Evolutionary conservation across 148 eudicot genomes (phyloP), one percentile per base, ranked within the genome.

Genomic region (Cornus kousa): DNA sequence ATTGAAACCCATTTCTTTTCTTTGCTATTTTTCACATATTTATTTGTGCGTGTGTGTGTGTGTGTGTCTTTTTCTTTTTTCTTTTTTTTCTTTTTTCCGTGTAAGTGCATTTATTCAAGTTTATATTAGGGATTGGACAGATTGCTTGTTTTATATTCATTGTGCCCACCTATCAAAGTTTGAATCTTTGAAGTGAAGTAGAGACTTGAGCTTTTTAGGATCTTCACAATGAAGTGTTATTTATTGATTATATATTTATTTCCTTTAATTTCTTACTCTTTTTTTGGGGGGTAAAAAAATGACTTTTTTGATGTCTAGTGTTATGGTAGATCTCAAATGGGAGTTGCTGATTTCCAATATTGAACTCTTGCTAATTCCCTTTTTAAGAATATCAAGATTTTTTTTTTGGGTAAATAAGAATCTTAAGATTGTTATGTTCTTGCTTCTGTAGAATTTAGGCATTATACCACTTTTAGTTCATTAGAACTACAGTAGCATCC

Each of bases 211-310:
- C 8, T 9, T 17, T 71, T 3, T 5, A 50, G 22, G 33, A 22
- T 22, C 9, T 20, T 33, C 59, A 23, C 10, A 20, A 32, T 66
- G n/a, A 57, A 53, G 40, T 39, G 23, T 53, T 53, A 11, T 12
- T n/a, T 62, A 19, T 20, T 62, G 66, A 62, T 17, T 62, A 60
- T 19, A 10, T 19, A 20, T 62, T 48, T 76, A 43, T 70, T 59
- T 50, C 82, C 68, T 74, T 5, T 60, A 10, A 50, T 43, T 74
- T 68, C 31, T 53, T 64, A n/a, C 17, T 13, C 53, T 73, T 35
- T 67, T 46, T 33, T 46, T 33, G 28, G 28, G 28, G 28, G 28
- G 33, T 55, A n/a, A 68, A 68, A 31, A 19, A 68, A 57, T 59
- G 46, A 31, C 5, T 39, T 7, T 12, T 2, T 50, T 67, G 19